Evolutionary conservation across 257 asterid species (phyloP).

Genomic region (Knoxia roxburghii): DNA sequence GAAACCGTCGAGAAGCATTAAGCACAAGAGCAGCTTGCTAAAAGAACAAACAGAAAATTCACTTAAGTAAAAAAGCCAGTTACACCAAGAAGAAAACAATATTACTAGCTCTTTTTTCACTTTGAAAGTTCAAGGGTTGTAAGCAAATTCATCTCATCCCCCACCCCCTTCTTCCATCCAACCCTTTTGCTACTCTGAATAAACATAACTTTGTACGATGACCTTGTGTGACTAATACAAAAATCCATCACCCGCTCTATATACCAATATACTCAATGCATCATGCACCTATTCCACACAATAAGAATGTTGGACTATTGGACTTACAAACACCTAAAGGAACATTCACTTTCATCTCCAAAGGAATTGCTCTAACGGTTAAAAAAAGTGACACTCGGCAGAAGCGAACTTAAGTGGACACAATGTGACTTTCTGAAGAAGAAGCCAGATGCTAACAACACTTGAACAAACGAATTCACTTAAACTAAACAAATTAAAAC

Average conservation of each 20-base stretch:
- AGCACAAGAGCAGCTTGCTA: conserved; percentile 97
- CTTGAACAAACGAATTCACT: too few relatives aligned
- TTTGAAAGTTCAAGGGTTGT: neutral
- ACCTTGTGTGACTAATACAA: neutral
- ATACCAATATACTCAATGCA: neutral
- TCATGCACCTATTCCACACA: neutral
- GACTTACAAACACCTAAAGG: neutral
- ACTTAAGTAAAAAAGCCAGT: conserved; percentile 10
- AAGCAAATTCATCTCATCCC: too few relatives aligned
- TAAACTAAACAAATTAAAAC: neutral
- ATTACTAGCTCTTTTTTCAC: neutral
- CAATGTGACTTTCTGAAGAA: neutral
- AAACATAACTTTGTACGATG: neutral
- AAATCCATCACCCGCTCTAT: neutral
- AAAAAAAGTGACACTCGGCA: too few relatives aligned
- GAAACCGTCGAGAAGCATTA: conserved; percentile 92
- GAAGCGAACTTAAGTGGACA: neutral
- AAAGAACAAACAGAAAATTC: conserved; percentile 13
- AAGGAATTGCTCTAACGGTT: neutral
- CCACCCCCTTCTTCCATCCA: neutral
- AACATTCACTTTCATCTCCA: neutral
- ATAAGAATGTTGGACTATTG: neutral
- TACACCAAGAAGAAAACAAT: conserved; percentile 1
- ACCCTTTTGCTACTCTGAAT: neutral
- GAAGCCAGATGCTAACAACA: neutral